These are phyloP conservation scores for Parafenestella ontariensis DNA, from an alignment of 2,329 filamentous ascomycete species.

Conservation along the genomic window DNA sequence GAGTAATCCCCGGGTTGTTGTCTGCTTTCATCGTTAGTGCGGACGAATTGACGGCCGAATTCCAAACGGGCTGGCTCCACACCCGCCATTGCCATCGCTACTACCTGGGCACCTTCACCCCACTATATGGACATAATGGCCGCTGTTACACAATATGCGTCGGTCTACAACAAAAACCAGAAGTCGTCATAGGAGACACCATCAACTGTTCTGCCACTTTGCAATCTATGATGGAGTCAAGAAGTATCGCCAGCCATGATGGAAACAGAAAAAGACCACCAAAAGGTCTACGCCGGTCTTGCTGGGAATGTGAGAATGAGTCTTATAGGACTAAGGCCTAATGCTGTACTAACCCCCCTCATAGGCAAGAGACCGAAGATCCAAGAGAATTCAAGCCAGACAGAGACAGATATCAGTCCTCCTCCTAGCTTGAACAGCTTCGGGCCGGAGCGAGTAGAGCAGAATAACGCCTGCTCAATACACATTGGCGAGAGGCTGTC, in stretches of 20 bases:
- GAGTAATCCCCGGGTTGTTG: slow-evolving; percentile 13
- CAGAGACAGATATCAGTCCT: slow-evolving; percentile 21
- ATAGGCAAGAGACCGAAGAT: slow-evolving; percentile 44
- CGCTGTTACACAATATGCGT: slow-evolving; percentile 26
- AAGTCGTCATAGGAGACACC: neutral
- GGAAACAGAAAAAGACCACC: slow-evolving; percentile 32
- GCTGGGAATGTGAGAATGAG: slow-evolving; percentile 45
- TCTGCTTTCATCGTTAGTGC: slow-evolving; percentile 17
- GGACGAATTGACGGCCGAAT: slow-evolving; percentile 42
- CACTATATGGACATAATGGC: slow-evolving; percentile 43
- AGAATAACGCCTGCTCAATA: slow-evolving; percentile 31
- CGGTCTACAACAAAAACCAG: slow-evolving; percentile 13
- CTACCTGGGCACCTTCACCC: slow-evolving; percentile 33
- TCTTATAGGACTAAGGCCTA: neutral
- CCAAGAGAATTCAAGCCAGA: slow-evolving; percentile 19
- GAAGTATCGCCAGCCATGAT: slow-evolving; percentile 21
- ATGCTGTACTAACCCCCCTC: slow-evolving; percentile 14
- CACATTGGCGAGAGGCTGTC: slow-evolving; percentile 43
- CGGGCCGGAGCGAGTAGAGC: slow-evolving; percentile 21
- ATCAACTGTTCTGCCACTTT: neutral
- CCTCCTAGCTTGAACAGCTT: slow-evolving; percentile 19
- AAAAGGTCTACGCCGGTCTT: slow-evolving; percentile 38
- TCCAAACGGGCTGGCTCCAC: slow-evolving; percentile 20
- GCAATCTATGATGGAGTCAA: slow-evolving; percentile 26
- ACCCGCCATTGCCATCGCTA: slow-evolving; percentile 36